Evolutionary conservation across 164 flowering plant species (phyloP).

Genomic region (Santalum album): DNA sequence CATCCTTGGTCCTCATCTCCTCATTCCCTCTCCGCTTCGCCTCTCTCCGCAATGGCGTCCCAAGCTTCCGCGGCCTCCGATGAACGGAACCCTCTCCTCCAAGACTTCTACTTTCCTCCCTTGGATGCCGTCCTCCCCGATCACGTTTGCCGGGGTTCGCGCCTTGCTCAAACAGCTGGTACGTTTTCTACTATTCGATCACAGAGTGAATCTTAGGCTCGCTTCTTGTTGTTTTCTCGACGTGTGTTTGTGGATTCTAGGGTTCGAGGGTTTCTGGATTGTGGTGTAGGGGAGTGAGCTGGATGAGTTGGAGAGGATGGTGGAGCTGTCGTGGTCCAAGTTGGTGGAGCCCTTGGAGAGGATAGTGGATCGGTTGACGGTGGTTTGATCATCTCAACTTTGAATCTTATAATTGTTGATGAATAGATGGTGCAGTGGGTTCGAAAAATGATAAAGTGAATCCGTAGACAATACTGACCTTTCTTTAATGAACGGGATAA

Average conservation of each 20-base stretch:
- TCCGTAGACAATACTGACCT: too few relatives aligned
- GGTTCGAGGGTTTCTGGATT: too few relatives aligned
- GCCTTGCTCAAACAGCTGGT: slow-evolving; percentile 59
- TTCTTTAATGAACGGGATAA: too few relatives aligned
- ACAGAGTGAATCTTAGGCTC: too few relatives aligned
- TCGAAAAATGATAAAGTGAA: too few relatives aligned
- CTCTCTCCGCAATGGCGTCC: slow-evolving; percentile 13
- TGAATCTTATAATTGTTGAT: too few relatives aligned
- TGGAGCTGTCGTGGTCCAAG: slow-evolving; percentile 87
- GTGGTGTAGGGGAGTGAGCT: slow-evolving; percentile 61
- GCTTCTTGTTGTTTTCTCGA: too few relatives aligned
- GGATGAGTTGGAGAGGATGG: slow-evolving; percentile 67
- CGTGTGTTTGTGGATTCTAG: too few relatives aligned
- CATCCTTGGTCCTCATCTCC: too few relatives aligned
- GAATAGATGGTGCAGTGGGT: too few relatives aligned
- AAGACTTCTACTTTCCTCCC: slow-evolving; percentile 74
- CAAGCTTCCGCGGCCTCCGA: slow-evolving; percentile 8
- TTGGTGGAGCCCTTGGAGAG: slow-evolving; percentile 88
- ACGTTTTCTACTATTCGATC: slow-evolving; percentile 17
- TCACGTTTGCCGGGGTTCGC: slow-evolving; percentile 73
- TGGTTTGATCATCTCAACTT: slow-evolving; percentile 86
- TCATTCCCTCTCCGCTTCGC: slow-evolving; percentile 5
- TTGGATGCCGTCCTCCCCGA: slow-evolving; percentile 65
- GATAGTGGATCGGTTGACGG: slow-evolving; percentile 54
- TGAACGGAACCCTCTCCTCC: slow-evolving; percentile 49